Base-by-base conservation (phyloP, 1,284 basidiomycete genomes). In the Ganoderma resinaceum region DNA sequence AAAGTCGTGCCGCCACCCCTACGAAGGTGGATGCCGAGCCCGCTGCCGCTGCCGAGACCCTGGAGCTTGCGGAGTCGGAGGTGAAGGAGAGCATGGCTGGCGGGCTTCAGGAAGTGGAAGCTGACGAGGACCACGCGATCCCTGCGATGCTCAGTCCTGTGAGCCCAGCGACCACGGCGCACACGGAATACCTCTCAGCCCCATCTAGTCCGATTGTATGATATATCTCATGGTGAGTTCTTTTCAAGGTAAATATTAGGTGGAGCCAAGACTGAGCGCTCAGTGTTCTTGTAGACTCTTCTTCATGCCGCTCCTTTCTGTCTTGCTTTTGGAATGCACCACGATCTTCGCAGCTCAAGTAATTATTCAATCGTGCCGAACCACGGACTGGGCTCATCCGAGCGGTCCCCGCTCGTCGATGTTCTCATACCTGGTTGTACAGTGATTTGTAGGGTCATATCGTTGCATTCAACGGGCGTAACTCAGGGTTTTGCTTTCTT, bases 131-230 rank as follows among this genome's bases (percentile, higher is more conserved):
- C 33, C 33, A 52, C 9, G 58, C 52, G 29, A 35, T 66, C 5
- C 63, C 67, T n/a, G 59, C 40, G 26, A 3, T 42, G 8, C 49
- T 52, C 20, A 60, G 63, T 3, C 71, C 68, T 49, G 65, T 70
- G n/a, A 72, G 71, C 46, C 69, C 71, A 35, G 68, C 71, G 16
- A 70, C 71, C 18, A 70, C 68, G 11, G 62, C 66, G 26, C 67
- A 69, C 9, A 73, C 76, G 46, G 76, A 76, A 8, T 78, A 73
- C 62, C 66, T 73, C 23, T 76, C 77, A 12, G 75, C 71, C 1
- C 70, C 77, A 31, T 76, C 76, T 18, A 78, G 77, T 16, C 78
- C 76, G 8, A 65, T 74, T 61, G 63, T 67, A 1, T 38, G 31
- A 66, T 43, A 61, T 42, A 18, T 29, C 33, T 12, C 37, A 38